phyloP scores from a whole-genome alignment of 2,329 filamentous ascomycete genomes.

The Camptophora hylomeconis region DNA sequence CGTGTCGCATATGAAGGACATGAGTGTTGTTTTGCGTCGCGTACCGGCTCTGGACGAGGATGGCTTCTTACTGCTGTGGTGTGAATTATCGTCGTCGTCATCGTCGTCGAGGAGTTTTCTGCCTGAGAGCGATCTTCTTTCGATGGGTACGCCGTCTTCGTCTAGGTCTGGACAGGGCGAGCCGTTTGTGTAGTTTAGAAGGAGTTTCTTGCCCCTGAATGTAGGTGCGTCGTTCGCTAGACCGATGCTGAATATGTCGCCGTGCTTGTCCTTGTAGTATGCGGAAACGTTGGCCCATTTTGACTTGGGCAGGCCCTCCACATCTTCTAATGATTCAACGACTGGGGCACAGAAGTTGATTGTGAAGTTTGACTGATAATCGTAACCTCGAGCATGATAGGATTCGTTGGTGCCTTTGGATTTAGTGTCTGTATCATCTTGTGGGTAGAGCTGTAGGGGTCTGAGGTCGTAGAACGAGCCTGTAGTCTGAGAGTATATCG shows the following conservation, averaged over 20 bases:
- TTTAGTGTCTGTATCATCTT: too few species aligned
- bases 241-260: constrained; percentile 18
- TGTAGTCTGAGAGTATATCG: constrained; percentile 47
- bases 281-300: constrained; percentile 36
- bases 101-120: constrained; percentile 21
- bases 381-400: constrained; percentile 36
- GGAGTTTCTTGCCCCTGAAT: constrained; percentile 45
- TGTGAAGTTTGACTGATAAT: constrained; percentile 38
- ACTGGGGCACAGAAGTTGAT: constrained; percentile 38
- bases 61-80: constrained; percentile 18
- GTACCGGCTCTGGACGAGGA: constrained; percentile 6
- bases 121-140: constrained; percentile 6
- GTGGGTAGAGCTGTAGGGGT: constrained; percentile 32
- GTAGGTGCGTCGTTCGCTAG: constrained; percentile 32
- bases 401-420: constrained; percentile 30
- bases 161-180: constrained; percentile 47
- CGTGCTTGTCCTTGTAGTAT: constrained; percentile 27
- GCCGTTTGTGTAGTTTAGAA: constrained; percentile 64
- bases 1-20: constrained; percentile 84
- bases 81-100: constrained; percentile 24
- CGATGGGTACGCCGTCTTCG: constrained; percentile 12
- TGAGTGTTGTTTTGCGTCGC: constrained; percentile 63
- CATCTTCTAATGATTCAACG: constrained; percentile 32
- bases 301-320: constrained; percentile 30
- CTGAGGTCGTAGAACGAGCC: constrained; percentile 53